Conservation (phyloP, 2,329 filamentous ascomycete genomes). For the Xylariomycetidae sp. region DNA sequence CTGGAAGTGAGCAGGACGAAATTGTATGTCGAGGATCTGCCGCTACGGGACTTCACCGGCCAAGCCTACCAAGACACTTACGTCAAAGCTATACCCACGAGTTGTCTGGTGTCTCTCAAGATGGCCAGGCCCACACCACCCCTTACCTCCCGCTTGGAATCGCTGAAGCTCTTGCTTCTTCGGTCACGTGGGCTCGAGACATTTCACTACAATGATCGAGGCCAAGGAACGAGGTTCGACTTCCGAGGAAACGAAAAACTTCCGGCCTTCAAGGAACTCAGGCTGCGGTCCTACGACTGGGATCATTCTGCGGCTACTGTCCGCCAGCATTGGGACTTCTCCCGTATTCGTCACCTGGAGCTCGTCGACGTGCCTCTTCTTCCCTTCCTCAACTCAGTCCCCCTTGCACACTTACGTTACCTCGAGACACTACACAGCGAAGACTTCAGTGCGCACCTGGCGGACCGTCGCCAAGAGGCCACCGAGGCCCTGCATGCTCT, state of each 20-base stretch:
- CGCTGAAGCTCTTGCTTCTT: constrained; percentile 37
- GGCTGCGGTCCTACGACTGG: constrained; percentile 44
- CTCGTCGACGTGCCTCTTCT: constrained; percentile 38
- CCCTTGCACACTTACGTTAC: constrained; percentile 28
- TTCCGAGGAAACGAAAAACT: constrained; percentile 35
- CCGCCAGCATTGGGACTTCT: constrained; percentile 40
- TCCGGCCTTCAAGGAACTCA: constrained; percentile 35
- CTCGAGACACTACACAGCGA: constrained; percentile 35
- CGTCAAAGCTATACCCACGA: constrained; percentile 32
- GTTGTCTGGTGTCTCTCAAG: constrained; percentile 33
- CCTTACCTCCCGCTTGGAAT: constrained; percentile 33
- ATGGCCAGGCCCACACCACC: constrained; percentile 33
- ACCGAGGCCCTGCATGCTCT: constrained; percentile 33
- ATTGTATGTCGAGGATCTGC: constrained; percentile 36
- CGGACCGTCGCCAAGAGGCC: constrained; percentile 32
- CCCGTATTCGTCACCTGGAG: constrained; percentile 33
- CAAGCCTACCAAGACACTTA: constrained; percentile 31
- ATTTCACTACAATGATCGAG: constrained; percentile 38
- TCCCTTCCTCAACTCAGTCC: constrained; percentile 38
- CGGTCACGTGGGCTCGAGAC: constrained; percentile 28
- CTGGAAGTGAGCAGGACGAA: constrained; percentile 23
- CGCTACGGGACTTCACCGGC: constrained; percentile 30
- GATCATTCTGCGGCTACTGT: constrained; percentile 34
- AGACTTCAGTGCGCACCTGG: constrained; percentile 37
- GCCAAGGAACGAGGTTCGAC: constrained; percentile 38